A percentile compares a stretch with the other conserved stretches of the same genome.
Evolutionary conservation across 106 monocot genomes (phyloP).

Genomic region (Phalaenopsis equestris): DNA sequence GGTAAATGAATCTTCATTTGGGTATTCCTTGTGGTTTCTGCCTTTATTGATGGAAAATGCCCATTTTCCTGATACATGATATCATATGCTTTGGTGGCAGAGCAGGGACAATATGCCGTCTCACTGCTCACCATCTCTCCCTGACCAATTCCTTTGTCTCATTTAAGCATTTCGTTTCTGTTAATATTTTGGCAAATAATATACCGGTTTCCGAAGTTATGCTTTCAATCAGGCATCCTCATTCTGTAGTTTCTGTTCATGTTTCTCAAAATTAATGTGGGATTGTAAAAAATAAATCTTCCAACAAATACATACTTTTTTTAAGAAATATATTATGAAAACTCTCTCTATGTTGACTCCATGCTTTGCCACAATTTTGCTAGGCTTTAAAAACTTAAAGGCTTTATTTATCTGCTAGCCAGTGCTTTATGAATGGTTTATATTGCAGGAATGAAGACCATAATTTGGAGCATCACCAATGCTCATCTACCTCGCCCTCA

Average conservation of each 20-base stretch:
- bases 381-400: not conserved
- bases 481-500: conserved; percentile 72
- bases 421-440: not conserved
- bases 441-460: conserved; percentile 92
- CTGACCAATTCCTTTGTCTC: not conserved
- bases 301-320: no score
- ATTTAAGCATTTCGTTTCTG: not conserved
- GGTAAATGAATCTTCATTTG: no score
- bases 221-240: not conserved
- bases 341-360: not conserved
- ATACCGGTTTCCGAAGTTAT: not conserved
- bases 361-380: not conserved
- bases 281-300: no score
- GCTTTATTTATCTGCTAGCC: not conserved
- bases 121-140: not conserved
- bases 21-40: not conserved
- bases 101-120: not conserved
- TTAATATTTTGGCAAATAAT: not conserved
- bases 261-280: not conserved
- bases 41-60: not conserved
- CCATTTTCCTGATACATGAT: no score
- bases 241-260: not conserved
- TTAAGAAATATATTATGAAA: not conserved
- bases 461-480: conserved; percentile 97
- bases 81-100: no score